Conservation (phyloP, 441 rosid species). For the Pelargonium cotyledonis region DNA sequence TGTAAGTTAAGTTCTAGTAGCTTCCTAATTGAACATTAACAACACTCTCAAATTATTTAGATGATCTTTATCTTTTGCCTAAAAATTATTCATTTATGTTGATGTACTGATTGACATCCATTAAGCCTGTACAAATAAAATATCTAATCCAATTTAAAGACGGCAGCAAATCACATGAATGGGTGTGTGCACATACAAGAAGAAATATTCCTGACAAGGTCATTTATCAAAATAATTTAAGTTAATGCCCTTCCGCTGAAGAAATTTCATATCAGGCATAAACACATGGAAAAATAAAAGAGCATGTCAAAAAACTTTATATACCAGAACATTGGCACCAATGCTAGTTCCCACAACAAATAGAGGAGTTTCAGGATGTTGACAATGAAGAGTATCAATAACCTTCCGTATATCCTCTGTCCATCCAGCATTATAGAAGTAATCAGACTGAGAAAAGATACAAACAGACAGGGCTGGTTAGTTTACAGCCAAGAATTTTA, state of each 20-base stretch:
- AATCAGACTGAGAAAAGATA: slow-evolving; percentile 61
- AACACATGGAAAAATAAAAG: neutral
- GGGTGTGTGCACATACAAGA: too few species aligned
- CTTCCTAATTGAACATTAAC: too few species aligned
- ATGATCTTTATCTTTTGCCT: too few species aligned
- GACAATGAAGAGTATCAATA: slow-evolving; percentile 43
- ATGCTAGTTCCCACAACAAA: slow-evolving; percentile 84
- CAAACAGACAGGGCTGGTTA: slow-evolving; percentile 19
- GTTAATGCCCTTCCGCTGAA: neutral
- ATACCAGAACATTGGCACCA: slow-evolving; percentile 79
- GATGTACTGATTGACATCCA: too few species aligned
- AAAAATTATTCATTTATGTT: too few species aligned
- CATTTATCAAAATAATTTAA: neutral
- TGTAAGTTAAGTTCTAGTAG: too few species aligned
- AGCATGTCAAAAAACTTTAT: slow-evolving; percentile 3
- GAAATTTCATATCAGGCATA: neutral
- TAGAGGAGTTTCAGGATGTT: slow-evolving; percentile 66
- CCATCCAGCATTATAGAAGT: slow-evolving; percentile 88
- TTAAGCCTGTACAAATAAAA: too few species aligned
- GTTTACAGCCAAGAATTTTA: neutral
- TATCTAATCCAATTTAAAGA: too few species aligned
- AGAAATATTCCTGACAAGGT: too few species aligned
- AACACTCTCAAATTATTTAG: too few species aligned
- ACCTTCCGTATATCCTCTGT: slow-evolving; percentile 61
- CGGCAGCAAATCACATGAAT: too few species aligned